A percentile compares a stretch with the other conserved stretches of the same genome.
These are phyloP conservation scores for Syzygium syzygioides DNA, from an alignment of 441 rosid genomes.

Conservation along the genomic window DNA sequence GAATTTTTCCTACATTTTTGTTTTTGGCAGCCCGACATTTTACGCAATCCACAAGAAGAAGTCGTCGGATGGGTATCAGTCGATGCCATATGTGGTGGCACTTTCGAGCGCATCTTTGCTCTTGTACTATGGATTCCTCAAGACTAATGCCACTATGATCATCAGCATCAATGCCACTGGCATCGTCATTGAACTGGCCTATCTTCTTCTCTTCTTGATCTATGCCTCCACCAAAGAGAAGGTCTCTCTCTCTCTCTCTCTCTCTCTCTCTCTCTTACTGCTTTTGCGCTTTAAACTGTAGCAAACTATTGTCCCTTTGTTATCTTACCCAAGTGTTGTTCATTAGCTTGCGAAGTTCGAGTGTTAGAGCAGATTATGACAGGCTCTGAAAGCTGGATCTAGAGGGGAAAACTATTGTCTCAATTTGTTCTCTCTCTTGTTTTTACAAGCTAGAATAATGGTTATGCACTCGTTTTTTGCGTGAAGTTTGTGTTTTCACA, in stretches of 20 bases:
- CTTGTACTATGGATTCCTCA: conserved; percentile 56
- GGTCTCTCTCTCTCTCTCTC: conserved; percentile 21
- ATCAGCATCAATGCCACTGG: conserved; percentile 59
- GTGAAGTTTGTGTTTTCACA: background rate
- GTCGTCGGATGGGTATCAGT: conserved; percentile 62
- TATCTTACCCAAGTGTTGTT: background rate
- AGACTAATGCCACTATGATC: conserved; percentile 39
- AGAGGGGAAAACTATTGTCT: background rate
- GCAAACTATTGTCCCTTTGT: background rate
- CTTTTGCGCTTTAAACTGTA: background rate
- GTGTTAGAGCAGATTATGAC: background rate
- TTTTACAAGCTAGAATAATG: background rate
- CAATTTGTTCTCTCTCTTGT: background rate
- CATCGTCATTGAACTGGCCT: conserved; percentile 41
- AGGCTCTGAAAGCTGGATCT: background rate
- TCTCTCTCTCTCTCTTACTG: background rate
- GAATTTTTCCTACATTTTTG: background rate
- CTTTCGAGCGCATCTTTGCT: conserved; percentile 54
- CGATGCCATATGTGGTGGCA: conserved; percentile 62
- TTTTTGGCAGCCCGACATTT: conserved; percentile 54
- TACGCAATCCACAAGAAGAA: conserved; percentile 50
- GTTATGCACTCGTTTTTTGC: background rate
- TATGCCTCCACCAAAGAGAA: conserved; percentile 47
- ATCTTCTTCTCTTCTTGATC: conserved; percentile 38
- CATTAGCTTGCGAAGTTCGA: background rate